Base-by-base conservation (phyloP, 345 rosid species). In the Eucalyptus erythrocorys region DNA sequence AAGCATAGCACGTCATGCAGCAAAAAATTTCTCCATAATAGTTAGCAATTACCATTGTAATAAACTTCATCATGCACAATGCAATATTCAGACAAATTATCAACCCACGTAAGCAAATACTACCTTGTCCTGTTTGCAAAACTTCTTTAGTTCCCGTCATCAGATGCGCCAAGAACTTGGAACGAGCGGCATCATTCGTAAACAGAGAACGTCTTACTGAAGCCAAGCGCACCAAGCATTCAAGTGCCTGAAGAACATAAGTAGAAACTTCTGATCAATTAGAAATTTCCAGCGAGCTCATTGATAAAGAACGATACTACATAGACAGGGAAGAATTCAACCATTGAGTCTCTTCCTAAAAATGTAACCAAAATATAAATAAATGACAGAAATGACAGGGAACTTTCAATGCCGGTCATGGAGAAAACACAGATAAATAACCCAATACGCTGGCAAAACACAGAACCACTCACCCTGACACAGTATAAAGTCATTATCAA, bases 111-210 rank as follows among this genome's bases (percentile, higher is more conserved):
- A 86, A 59, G 45, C 26, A 32, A 89, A 81, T 42, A 51, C 55
- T 87, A 96, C 99, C 99, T 94, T 91, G 95, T 89, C 99, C 99
- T 87, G 96, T 95, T 94, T 95, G 99, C 76, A 98, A 93, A 91
- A 98, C 97, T 91, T 98, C 99, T 93, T 92, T 96, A 57, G 99
- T 98, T 92, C 99, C 99, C 26, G 99, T 96, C 97, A 98, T 97
- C 89, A 98, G 87, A 92, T 98, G 99, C 26, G 96, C 99, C 94
- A 98, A 90, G 86, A 98, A 98, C 91, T 91, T 95, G 48, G 99
- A 94, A 84, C 99, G 99, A 85, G 99, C 93, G 76, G 92, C 94
- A 86, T 98, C 99, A 90, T 93, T 97, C 71, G 96, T 92, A 93
- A 97, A 98, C 91, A 98, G 92, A 91, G 99, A 95, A 57, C 99